phyloP scores from a whole-genome alignment of 257 asterid species.

The Lavandula angustifolia region DNA sequence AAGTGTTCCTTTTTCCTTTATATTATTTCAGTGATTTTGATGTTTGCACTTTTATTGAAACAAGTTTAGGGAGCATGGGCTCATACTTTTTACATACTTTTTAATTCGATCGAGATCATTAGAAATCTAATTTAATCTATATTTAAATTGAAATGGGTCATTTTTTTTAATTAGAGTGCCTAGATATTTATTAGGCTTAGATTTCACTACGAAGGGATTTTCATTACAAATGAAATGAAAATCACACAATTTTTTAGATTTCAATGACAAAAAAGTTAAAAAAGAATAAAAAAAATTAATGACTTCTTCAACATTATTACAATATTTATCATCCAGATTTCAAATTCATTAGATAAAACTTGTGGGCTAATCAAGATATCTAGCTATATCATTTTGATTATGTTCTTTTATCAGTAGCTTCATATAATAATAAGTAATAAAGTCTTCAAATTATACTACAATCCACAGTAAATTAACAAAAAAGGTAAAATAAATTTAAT shows the following conservation, averaged over 20 bases:
- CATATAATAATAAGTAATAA: not conserved
- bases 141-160: no score
- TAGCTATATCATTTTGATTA: not conserved
- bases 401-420: not conserved
- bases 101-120: no score
- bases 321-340: not conserved
- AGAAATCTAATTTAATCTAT: no score
- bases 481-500: not conserved
- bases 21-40: conserved; percentile 1
- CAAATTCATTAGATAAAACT: not conserved
- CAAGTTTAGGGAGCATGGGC: not conserved
- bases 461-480: not conserved
- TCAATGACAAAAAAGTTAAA: no score
- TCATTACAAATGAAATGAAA: no score
- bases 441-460: not conserved
- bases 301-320: not conserved
- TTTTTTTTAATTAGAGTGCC: no score
- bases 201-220: no score
- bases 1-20: not conserved
- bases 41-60: not conserved
- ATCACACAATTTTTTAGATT: no score
- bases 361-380: not conserved
- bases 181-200: no score
- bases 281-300: no score
- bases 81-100: no score